Conservation (phyloP, 2,329 filamentous ascomycete genomes). For the Tricladium varicosporioides region DNA sequence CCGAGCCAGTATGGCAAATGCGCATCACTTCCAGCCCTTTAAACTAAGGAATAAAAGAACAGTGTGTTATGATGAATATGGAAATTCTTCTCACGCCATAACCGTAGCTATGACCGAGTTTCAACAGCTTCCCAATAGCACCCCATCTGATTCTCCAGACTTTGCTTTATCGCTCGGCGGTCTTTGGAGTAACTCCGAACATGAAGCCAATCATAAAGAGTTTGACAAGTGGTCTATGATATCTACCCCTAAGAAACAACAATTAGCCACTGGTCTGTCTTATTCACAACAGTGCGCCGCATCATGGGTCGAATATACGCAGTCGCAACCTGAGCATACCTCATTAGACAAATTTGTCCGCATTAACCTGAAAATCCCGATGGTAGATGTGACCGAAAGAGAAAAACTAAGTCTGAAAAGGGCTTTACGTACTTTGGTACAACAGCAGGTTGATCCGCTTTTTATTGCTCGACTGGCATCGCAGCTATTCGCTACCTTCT, state of each 20-base stretch:
- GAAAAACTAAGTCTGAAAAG: background rate
- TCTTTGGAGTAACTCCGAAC: no score
- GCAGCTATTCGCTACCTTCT: background rate
- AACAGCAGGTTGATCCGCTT: no score
- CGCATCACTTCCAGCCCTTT: background rate
- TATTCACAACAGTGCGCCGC: background rate
- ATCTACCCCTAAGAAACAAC: background rate
- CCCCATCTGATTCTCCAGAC: background rate
- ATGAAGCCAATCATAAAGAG: no score
- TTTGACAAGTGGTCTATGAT: no score
- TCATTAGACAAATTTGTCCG: background rate
- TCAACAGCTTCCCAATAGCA: background rate
- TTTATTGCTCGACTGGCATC: no score
- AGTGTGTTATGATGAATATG: background rate
- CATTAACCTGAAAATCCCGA: background rate
- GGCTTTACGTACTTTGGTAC: background rate
- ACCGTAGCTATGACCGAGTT: background rate
- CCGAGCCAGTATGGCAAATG: background rate
- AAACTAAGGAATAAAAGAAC: background rate
- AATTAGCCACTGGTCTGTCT: background rate
- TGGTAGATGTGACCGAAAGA: background rate
- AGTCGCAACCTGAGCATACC: background rate
- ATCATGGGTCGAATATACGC: background rate
- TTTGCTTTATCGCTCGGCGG: background rate
- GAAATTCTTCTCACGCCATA: background rate